Evolutionary conservation across 2,329 filamentous ascomycete species (phyloP).

Genomic region (Didymellaceae sp.): DNA sequence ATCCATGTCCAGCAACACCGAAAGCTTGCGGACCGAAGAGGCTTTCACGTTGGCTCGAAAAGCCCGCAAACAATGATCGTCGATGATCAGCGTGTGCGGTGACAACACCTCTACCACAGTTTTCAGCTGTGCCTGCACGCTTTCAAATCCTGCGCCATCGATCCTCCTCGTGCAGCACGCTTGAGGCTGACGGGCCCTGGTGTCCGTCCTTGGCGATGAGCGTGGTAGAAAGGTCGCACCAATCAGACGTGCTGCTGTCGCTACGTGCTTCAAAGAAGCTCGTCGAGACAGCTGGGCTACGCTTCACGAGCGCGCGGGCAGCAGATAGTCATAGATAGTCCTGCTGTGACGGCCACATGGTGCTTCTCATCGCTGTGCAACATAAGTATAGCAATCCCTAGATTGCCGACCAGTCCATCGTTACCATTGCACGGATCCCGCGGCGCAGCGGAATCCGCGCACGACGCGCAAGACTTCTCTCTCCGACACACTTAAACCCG

Average conservation of each 20-base stretch:
- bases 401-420: background rate
- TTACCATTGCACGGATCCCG: background rate
- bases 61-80: too few relatives aligned
- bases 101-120: slow-evolving; percentile 1
- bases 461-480: slow-evolving; percentile 2
- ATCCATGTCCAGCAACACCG: background rate
- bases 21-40: background rate
- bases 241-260: slow-evolving; percentile 10
- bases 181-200: slow-evolving; percentile 6
- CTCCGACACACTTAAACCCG: slow-evolving; percentile 2
- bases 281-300: slow-evolving; percentile 5
- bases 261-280: slow-evolving; percentile 14
- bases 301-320: slow-evolving; percentile 8
- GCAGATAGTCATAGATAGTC: background rate
- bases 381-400: background rate
- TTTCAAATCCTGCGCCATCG: slow-evolving; percentile 6
- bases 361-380: background rate
- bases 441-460: slow-evolving; percentile 4
- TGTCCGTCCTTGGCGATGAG: slow-evolving; percentile 5
- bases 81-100: background rate
- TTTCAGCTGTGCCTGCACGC: background rate
- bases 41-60: too few relatives aligned
- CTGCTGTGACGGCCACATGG: background rate
- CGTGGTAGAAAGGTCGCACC: slow-evolving; percentile 3
- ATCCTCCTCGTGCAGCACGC: slow-evolving; percentile 11